Percentiles rank a stretch among this genome's conserved stretches.
phyloP scores from a whole-genome alignment of 345 rosid species.

The Aquilaria malaccensis region DNA sequence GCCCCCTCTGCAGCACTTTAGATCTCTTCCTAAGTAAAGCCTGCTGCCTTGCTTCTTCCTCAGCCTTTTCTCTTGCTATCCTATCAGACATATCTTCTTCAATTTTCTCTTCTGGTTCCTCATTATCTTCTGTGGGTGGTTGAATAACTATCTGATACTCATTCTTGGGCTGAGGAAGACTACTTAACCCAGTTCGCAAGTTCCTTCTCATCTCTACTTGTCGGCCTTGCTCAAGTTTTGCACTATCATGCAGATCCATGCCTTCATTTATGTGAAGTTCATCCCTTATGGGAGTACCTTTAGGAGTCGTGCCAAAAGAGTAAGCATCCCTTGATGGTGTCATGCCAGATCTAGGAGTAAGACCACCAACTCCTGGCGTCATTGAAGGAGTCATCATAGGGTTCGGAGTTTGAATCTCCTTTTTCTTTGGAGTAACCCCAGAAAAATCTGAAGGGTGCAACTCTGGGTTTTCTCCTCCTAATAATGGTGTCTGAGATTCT shows the following conservation, averaged over 20 bases:
- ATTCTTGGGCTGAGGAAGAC: slow-evolving; percentile 92
- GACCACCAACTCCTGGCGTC: slow-evolving; percentile 78
- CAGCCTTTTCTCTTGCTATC: slow-evolving; percentile 82
- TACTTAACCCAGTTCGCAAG: slow-evolving; percentile 62
- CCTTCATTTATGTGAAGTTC: slow-evolving; percentile 94
- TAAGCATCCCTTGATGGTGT: slow-evolving; percentile 89
- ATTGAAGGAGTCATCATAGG: slow-evolving; percentile 85
- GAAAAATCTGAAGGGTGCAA: slow-evolving; percentile 99
- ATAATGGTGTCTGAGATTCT: slow-evolving; percentile 94
- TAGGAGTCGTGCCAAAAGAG: slow-evolving; percentile 79
- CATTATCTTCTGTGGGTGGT: slow-evolving; percentile 72
- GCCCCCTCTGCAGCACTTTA: slow-evolving; percentile 94
- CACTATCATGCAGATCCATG: slow-evolving; percentile 68
- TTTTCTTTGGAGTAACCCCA: slow-evolving; percentile 92
- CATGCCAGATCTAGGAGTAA: slow-evolving; percentile 86
- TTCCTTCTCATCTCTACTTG: slow-evolving; percentile 78
- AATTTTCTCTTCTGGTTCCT: slow-evolving; percentile 85
- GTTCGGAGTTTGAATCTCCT: slow-evolving; percentile 88
- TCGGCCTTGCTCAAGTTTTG: slow-evolving; percentile 68
- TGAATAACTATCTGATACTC: slow-evolving; percentile 89
- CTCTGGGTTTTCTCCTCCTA: slow-evolving; percentile 98
- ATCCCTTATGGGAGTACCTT: slow-evolving; percentile 95
- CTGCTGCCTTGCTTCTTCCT: slow-evolving; percentile 82
- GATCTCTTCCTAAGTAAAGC: slow-evolving; percentile 94
- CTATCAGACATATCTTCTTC: slow-evolving; percentile 99